A percentile compares a stretch with the other conserved stretches of the same genome.
These are phyloP conservation scores for Salisapilia sapeloensis DNA, from an alignment of 352 stramenopile genomes.

Conservation along the genomic window DNA sequence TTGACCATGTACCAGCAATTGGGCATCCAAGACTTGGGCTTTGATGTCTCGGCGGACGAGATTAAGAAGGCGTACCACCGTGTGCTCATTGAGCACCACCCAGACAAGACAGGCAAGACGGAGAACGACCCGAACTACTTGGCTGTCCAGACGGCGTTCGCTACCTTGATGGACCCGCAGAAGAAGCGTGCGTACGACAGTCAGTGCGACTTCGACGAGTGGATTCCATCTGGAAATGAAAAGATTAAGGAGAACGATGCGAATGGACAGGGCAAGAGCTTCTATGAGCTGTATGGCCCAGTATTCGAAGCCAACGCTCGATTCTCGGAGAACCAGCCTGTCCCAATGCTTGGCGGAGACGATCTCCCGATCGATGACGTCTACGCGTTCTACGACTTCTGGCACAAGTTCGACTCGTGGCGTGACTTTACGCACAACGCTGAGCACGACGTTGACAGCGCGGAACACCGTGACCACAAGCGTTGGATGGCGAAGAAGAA, in stretches of 20 bases:
- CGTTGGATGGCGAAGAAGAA: constrained; percentile 83
- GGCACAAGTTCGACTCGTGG: constrained; percentile 79
- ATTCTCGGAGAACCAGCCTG: constrained; percentile 70
- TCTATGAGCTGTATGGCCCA: constrained; percentile 74
- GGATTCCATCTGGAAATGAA: constrained; percentile 52
- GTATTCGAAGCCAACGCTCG: constrained; percentile 62
- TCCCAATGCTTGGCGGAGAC: constrained; percentile 51
- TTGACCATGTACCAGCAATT: constrained; percentile 81
- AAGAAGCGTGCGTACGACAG: constrained; percentile 79
- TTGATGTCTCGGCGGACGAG: constrained; percentile 67
- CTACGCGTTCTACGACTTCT: constrained; percentile 82
- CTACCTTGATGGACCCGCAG: constrained; percentile 56
- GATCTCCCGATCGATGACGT: constrained; percentile 40
- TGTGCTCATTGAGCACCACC: constrained; percentile 78
- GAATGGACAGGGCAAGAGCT: constrained; percentile 45
- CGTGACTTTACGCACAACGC: constrained; percentile 70
- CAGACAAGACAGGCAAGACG: constrained; percentile 78
- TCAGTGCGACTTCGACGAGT: constrained; percentile 78
- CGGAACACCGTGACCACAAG: constrained; percentile 76
- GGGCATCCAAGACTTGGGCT: constrained; percentile 50
- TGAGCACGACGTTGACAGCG: constrained; percentile 73
- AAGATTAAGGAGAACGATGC: constrained; percentile 61
- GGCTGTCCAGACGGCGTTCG: constrained; percentile 70
- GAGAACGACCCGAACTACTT: constrained; percentile 83
- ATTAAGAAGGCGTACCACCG: constrained; percentile 82